A percentile compares a stretch with the other conserved stretches of the same genome.
These are phyloP conservation scores for Lanmaoa pseudosensibilis DNA, from an alignment of 768 basidiomycete species.

Conservation along the genomic window DNA sequence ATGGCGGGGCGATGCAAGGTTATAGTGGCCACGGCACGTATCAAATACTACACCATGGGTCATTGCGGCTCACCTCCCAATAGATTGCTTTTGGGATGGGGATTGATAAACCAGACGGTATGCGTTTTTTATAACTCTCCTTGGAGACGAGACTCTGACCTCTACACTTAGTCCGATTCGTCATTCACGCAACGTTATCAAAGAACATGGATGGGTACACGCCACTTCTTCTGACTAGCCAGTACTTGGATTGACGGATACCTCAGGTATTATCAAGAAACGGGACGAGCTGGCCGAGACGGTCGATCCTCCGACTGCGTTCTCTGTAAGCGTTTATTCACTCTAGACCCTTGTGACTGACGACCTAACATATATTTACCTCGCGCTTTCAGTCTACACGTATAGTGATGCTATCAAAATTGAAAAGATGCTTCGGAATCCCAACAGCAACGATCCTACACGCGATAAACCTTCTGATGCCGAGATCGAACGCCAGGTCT, in stretches of 20 bases:
- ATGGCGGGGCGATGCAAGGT: constrained; percentile 67
- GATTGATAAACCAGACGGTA: constrained; percentile 83
- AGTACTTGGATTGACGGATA: background rate
- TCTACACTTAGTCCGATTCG: constrained; percentile 71
- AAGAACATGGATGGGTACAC: constrained; percentile 79
- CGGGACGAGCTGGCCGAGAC: constrained; percentile 94
- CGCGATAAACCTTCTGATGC: constrained; percentile 36
- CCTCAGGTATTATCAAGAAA: constrained; percentile 87
- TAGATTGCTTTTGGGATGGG: constrained; percentile 99
- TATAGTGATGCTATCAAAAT: constrained; percentile 57
- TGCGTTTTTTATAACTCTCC: constrained; percentile 8
- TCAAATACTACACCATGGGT: background rate
- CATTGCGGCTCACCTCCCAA: constrained; percentile 1
- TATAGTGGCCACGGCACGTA: constrained; percentile 87
- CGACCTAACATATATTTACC: background rate
- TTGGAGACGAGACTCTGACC: background rate
- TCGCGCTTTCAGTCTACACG: constrained; percentile 54
- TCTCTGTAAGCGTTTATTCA: constrained; percentile 58
- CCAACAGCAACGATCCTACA: constrained; percentile 39
- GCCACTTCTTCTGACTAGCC: background rate
- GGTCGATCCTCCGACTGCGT: constrained; percentile 81
- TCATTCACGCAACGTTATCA: constrained; percentile 85
- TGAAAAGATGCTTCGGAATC: constrained; percentile 60
- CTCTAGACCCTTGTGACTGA: background rate
- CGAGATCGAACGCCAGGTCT: constrained; percentile 66